Conservation (phyloP, 345 rosid genomes). For the Populus euphratica region DNA sequence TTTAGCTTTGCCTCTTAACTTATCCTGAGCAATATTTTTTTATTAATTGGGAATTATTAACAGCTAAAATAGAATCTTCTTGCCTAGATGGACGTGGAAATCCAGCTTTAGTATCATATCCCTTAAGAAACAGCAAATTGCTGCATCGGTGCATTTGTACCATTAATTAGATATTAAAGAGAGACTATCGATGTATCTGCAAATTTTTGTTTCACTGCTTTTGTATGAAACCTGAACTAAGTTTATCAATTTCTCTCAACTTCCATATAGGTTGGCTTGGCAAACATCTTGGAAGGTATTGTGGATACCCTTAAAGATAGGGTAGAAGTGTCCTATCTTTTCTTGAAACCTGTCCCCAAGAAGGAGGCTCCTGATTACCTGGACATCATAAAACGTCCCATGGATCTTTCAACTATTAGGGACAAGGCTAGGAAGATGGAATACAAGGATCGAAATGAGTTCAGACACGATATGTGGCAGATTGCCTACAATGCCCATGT, state of each 20-base stretch:
- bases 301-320: constrained; percentile 61
- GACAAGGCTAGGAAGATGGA: constrained; percentile 84
- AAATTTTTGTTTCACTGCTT: neutral
- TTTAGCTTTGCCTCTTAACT: neutral
- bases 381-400: constrained; percentile 52
- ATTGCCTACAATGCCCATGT: constrained; percentile 69
- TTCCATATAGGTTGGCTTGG: constrained; percentile 69
- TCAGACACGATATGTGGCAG: constrained; percentile 91
- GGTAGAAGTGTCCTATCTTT: constrained; percentile 70
- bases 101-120: neutral
- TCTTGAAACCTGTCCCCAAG: constrained; percentile 78
- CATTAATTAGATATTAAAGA: no score
- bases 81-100: neutral
- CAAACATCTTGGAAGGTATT: constrained; percentile 71
- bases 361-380: constrained; percentile 94
- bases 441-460: constrained; percentile 61
- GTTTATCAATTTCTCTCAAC: neutral
- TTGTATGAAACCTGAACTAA: neutral
- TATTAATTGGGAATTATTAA: neutral
- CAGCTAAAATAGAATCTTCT: neutral
- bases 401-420: constrained; percentile 85
- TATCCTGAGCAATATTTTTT: neutral
- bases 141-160: neutral
- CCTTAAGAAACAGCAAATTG: neutral
- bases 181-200: neutral